Evolutionary conservation across 306 rosid species (phyloP).

Genomic region (Vigna unguiculata): DNA sequence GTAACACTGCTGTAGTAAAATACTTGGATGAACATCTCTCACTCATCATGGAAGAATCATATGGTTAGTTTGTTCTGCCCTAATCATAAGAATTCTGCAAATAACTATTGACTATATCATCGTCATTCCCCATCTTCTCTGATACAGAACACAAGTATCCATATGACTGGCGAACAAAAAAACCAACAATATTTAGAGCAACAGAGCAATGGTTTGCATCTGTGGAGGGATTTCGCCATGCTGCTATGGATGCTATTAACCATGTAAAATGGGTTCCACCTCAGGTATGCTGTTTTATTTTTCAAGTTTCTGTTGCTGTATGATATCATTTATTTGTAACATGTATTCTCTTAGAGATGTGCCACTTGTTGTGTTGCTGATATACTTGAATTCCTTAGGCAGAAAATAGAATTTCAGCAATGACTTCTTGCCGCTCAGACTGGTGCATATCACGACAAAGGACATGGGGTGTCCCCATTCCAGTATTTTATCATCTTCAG

Average conservation of each 20-base stretch:
- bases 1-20: conserved; percentile 82
- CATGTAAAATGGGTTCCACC: conserved; percentile 91
- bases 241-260: conserved; percentile 85
- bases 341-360: conserved; percentile 27
- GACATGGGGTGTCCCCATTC: conserved; percentile 99
- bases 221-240: conserved; percentile 89
- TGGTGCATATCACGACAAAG: conserved; percentile 99
- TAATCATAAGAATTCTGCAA: conserved; percentile 15
- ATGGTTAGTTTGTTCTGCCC: conserved; percentile 58
- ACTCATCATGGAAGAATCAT: conserved; percentile 89
- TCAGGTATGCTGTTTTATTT: conserved; percentile 65
- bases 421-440: conserved; percentile 93
- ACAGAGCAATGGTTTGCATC: conserved; percentile 99
- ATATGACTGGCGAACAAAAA: conserved; percentile 97
- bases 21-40: conserved; percentile 80
- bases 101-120: conserved; percentile 26
- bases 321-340: conserved; percentile 25
- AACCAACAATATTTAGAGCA: conserved; percentile 97
- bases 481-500: conserved; percentile 88
- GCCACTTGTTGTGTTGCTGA: conserved; percentile 13
- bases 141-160: conserved; percentile 96
- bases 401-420: conserved; percentile 93
- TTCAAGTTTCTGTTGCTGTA: conserved; percentile 33
- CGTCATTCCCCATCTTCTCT: conserved; percentile 43
- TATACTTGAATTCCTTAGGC: conserved; percentile 63